Evolutionary conservation across 768 basidiomycete species (phyloP).

Genomic region (Porphyrellus cyaneotinctus): DNA sequence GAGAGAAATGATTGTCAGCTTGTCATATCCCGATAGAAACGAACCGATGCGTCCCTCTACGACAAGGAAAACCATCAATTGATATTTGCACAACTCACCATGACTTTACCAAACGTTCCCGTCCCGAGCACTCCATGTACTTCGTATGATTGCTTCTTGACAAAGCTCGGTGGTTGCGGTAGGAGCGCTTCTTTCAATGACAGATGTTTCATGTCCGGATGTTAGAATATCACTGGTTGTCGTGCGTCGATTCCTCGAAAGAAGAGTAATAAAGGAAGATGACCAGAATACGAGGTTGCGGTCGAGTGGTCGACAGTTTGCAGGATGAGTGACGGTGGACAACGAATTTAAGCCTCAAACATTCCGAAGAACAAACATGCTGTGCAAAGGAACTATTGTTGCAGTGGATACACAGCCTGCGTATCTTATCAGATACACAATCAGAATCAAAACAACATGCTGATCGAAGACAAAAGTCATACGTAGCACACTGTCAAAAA

Average conservation of each 20-base stretch:
- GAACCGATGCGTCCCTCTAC: constrained; percentile 1
- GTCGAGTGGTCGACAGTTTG: neutral
- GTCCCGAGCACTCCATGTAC: constrained; percentile 69
- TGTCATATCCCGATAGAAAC: neutral
- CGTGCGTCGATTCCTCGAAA: neutral
- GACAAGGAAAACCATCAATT: too few species aligned
- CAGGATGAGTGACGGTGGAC: neutral
- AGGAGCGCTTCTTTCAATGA: constrained; percentile 56
- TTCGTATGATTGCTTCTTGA: constrained; percentile 81
- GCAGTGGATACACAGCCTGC: constrained; percentile 13
- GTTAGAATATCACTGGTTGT: neutral
- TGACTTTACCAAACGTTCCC: constrained; percentile 89
- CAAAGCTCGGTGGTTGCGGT: constrained; percentile 80
- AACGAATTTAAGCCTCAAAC: neutral
- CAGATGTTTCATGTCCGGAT: constrained; percentile 31
- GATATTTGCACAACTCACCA: constrained; percentile 44
- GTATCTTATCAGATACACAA: constrained; percentile 23
- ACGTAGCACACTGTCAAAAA: too few species aligned
- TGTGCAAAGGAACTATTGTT: neutral
- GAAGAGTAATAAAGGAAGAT: neutral
- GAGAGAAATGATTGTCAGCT: neutral
- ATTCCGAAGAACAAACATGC: too few species aligned
- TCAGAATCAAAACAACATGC: too few species aligned
- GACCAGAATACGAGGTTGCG: neutral
- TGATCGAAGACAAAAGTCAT: neutral